Evolutionary conservation across 768 basidiomycete genomes (phyloP), one percentile per base, ranked within the genome.

Genomic region (Pleurotus eryngii): DNA sequence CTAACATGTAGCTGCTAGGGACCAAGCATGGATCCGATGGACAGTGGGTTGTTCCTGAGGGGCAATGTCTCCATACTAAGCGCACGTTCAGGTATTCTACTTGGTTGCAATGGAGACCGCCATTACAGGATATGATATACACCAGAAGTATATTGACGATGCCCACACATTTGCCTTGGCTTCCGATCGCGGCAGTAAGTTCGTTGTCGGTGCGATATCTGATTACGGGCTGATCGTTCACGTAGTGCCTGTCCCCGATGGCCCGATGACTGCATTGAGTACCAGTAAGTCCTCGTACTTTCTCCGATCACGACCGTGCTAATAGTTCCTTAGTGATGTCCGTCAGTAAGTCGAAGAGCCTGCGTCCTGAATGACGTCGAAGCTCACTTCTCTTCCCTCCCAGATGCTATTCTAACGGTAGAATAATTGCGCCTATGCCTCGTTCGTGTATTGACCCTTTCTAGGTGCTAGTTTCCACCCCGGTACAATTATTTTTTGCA

Each of bases 401-500:
- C 49, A 66, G 67, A 65, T 15, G 60, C 64, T 14, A 55, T 65
- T 11, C 12, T 63, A 12, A 54, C 53, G 8, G 59, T 62, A 50
- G 24, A 58, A 12, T 3, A 45, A 17, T 24, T 8, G 15, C 14
- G n/a, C 3, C n/a, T n/a, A 15, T 14, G 27, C 26, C 54, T 12
- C n/a, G 7, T 3, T 30, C 3, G 49, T 4, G 18, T 24, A 40
- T 17, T 30, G 15, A 35, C 30, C 15, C 6, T 50, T 24, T 5
- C 5, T 35, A 69, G 67, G 62, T 61, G 9, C 49, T 57, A 3
- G 55, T 67, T 15, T 65, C 68, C 4, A 60, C 64, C 3, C 64
- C 65, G 1, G 65, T 68, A 0, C 68, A 68, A 56, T 3, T 61
- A 2, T 68, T 68, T 27, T 63, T 68, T 11, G 62, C 65, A 0